Evolutionary conservation across 768 basidiomycete genomes (phyloP).

Genomic region (Lactarius sanguifluus): DNA sequence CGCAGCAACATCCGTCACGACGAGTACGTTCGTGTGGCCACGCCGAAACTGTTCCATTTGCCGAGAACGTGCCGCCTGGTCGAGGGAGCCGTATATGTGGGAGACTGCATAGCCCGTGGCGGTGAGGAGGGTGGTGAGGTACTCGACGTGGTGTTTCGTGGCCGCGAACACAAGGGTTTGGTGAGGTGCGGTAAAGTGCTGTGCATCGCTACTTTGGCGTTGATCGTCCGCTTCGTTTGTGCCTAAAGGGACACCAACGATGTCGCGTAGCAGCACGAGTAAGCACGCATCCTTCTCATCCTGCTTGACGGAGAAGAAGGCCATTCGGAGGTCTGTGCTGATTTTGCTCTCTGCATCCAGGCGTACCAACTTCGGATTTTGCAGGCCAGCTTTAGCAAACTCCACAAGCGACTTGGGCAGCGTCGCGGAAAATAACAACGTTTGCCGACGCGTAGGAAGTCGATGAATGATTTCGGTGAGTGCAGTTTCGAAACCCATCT

Average conservation of each 20-base stretch:
- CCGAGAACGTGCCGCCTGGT: conserved; percentile 82
- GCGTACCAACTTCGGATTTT: conserved; percentile 93
- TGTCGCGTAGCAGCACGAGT: conserved; percentile 78
- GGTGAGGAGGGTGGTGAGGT: conserved; percentile 73
- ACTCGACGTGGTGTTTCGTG: conserved; percentile 99
- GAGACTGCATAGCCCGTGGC: conserved; percentile 87
- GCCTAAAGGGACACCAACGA: conserved; percentile 76
- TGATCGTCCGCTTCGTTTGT: conserved; percentile 35
- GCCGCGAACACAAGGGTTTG: conserved; percentile 95
- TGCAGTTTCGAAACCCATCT: conserved; percentile 95
- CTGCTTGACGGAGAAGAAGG: conserved; percentile 90
- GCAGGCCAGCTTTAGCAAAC: conserved; percentile 96
- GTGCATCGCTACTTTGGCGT: conserved; percentile 36
- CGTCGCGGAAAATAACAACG: conserved; percentile 94
- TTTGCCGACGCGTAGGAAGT: conserved; percentile 84
- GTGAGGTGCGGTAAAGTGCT: conserved; percentile 64
- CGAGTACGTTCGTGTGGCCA: conserved; percentile 76
- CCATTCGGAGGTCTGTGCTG: conserved; percentile 89
- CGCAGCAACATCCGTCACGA: conserved; percentile 97
- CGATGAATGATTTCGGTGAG: conserved; percentile 90
- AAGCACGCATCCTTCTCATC: conserved; percentile 94
- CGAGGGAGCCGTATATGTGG: conserved; percentile 93
- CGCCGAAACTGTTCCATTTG: conserved; percentile 92
- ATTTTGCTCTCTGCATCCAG: conserved; percentile 96
- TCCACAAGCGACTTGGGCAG: conserved; percentile 94